phyloP scores from a whole-genome alignment of 352 stramenopile species.

The Globisporangium paroecandrum region DNA sequence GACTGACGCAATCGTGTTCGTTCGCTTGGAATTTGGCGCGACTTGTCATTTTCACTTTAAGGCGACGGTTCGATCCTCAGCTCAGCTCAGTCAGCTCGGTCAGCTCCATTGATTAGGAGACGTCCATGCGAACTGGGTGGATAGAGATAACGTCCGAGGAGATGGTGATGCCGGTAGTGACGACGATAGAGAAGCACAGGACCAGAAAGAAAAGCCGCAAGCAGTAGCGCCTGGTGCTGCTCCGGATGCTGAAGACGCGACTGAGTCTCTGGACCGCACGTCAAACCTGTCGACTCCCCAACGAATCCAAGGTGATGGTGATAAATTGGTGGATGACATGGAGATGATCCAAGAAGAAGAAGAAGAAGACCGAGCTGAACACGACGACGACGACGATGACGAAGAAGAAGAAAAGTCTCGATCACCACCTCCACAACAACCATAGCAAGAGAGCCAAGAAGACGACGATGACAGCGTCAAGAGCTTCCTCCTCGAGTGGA shows the following conservation, averaged over 20 bases:
- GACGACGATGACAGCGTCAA: background rate
- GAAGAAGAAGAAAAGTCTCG: background rate
- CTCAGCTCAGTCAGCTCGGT: too few species aligned
- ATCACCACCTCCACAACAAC: background rate
- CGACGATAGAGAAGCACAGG: background rate
- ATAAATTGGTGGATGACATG: background rate
- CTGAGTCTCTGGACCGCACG: background rate
- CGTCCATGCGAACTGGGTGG: background rate
- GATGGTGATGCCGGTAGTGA: background rate
- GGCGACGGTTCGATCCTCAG: too few species aligned
- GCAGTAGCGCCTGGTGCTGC: background rate
- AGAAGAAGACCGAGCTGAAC: background rate
- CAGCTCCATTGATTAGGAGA: background rate
- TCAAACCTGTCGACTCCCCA: background rate
- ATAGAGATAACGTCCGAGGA: background rate
- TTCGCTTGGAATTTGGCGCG: too few species aligned
- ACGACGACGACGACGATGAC: background rate
- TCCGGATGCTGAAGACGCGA: background rate
- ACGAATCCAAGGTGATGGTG: background rate
- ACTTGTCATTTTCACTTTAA: background rate
- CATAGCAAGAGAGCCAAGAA: background rate
- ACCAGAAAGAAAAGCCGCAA: background rate
- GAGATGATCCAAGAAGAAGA: background rate
- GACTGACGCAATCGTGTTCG: too few species aligned
- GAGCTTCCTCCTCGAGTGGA: conserved; percentile 30